Base-by-base conservation (phyloP, 371 early-diverging fungal genomes). In the Lichtheimia ramosa region DNA sequence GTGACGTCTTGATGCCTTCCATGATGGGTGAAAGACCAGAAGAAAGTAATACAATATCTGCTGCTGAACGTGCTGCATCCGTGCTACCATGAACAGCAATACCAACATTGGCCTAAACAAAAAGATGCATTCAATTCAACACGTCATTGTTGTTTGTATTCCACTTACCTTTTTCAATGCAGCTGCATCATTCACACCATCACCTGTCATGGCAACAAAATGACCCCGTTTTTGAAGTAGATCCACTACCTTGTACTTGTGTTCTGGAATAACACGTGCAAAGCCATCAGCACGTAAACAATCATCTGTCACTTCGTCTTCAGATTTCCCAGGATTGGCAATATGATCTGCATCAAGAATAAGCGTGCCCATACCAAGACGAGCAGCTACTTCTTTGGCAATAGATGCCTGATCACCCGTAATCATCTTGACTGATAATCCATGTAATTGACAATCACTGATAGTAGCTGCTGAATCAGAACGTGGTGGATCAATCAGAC, bases 21-120 rank as follows among this genome's bases (percentile, higher is more conserved):
- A 93, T 89, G 61, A 96, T 96, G 0, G 95, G 91, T 28, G 91
- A 85, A 23, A 96, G 82, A 21, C 95, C 94, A 3, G 91, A 86
- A 18, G 92, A 88, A n/a, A 93, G 66, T 53, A 97, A 68, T 5
- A 97, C 95, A 68, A 96, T 94, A 74, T 97, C 96, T 15, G 95
- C 88, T 6, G 96, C 96, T 1, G 92, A 88, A 27, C 96, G 86
- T 20, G 96, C 95, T 5, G 96, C 95, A 67, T 96, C 97, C 7
- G 96, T 95, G 61, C 92, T 90, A 20, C 91, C 91, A 25, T 91
- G 84, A 40, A 94, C 92, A 15, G 94, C 93, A 65, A 92, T 91
- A 53, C 92, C 94, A 34, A 92, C 91, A 77, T 93, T 89, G 34
- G 93, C 91, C 77, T 64, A 40, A 34, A 13, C n/a, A n/a, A n/a